Evolutionary conservation across 2,329 filamentous ascomycete genomes (phyloP).

Genomic region (Beauveria rudraprayagi): DNA sequence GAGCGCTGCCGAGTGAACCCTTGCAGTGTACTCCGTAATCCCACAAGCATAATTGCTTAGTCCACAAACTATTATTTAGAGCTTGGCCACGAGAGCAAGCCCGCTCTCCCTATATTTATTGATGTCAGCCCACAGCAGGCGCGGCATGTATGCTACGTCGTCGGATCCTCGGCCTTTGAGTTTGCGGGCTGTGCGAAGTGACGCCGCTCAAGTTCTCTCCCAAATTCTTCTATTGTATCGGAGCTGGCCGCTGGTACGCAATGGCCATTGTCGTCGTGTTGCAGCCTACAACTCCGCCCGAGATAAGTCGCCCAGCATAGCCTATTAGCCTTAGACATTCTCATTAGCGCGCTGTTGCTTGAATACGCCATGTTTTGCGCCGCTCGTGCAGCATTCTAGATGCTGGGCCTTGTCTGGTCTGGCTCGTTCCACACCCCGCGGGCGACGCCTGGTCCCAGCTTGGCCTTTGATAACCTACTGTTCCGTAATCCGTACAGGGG

Average conservation of each 20-base stretch:
- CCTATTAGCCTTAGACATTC: neutral
- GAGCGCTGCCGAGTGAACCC: neutral
- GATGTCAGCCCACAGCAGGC: neutral
- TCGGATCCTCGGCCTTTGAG: neutral
- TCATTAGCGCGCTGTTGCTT: constrained; percentile 1
- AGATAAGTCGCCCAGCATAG: neutral
- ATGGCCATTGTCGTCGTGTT: neutral
- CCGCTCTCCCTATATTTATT: neutral
- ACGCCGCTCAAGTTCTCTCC: neutral
- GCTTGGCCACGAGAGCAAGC: too few species aligned
- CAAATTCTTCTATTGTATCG: neutral
- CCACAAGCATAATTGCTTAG: neutral
- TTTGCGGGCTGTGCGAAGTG: neutral
- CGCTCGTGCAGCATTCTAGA: neutral
- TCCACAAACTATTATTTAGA: neutral
- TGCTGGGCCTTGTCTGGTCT: neutral
- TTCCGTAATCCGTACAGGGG: too few species aligned
- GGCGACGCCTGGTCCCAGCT: neutral
- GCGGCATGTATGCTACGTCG: neutral
- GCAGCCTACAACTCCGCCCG: neutral
- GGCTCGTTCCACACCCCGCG: neutral
- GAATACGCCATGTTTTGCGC: neutral
- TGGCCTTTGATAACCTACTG: neutral
- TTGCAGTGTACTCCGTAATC: neutral
- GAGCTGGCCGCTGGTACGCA: neutral